Percentiles rank a stretch among this genome's conserved stretches.
Conservation (phyloP, 169 alveolate genomes). For the Cryptosporidium sp. region DNA sequence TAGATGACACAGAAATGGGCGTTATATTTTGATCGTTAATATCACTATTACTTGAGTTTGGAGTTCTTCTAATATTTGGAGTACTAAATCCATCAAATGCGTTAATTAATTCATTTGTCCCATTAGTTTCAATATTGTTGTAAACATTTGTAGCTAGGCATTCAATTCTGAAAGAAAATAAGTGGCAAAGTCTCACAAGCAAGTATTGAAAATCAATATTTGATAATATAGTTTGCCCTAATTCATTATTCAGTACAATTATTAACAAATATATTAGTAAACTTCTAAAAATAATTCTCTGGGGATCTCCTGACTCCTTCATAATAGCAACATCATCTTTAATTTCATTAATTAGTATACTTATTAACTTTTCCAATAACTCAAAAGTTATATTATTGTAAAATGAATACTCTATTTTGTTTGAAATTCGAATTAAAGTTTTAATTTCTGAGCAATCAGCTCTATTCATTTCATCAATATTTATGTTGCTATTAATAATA, state of each 20-base stretch:
- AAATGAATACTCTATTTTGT: background rate
- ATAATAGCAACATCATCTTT: constrained; percentile 23
- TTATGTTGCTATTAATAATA: constrained; percentile 11
- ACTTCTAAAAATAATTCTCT: constrained; percentile 54
- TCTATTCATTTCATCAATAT: constrained; percentile 7
- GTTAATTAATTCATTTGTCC: background rate
- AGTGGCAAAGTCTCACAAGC: constrained; percentile 28
- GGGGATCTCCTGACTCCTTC: constrained; percentile 51
- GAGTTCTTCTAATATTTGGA: constrained; percentile 15
- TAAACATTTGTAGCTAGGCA: constrained; percentile 47
- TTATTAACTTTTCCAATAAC: constrained; percentile 4
- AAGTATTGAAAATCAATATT: constrained; percentile 18
- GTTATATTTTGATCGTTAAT: constrained; percentile 3
- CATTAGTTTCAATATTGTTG: background rate
- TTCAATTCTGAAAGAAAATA: constrained; percentile 46
- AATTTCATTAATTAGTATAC: constrained; percentile 30
- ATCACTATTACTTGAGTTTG: constrained; percentile 26
- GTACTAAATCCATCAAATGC: background rate
- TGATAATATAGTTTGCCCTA: background rate
- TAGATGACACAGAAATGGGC: background rate
- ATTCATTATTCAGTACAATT: background rate
- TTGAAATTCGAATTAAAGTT: constrained; percentile 12
- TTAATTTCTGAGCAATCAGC: constrained; percentile 21
- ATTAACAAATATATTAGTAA: constrained; percentile 24
- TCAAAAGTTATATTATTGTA: background rate